Conservation (phyloP, 23 red algal genomes). For the Cyanidiococcus yangmingshanensis region DNA sequence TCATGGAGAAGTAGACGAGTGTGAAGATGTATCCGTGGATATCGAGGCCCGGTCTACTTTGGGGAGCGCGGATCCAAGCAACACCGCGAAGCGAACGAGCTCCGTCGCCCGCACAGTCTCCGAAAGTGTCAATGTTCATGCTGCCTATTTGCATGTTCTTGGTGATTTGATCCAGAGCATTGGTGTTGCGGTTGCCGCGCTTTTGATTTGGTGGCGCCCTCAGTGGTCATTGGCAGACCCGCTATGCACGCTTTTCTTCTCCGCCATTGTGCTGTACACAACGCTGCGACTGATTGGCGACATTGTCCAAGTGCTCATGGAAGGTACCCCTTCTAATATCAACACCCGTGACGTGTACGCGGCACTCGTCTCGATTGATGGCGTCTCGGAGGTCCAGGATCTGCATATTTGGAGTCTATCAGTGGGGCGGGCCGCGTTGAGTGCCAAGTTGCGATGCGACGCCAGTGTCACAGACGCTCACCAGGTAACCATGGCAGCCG, state of each 20-base stretch:
- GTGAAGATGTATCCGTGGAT: not conserved
- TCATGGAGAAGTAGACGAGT: not conserved
- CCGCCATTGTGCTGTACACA: constrained; percentile 64
- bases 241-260: constrained; percentile 77
- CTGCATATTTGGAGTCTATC: constrained; percentile 90
- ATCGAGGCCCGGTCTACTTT: not conserved
- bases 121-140: constrained; percentile 51
- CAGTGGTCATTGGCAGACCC: constrained; percentile 58
- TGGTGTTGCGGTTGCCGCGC: constrained; percentile 69
- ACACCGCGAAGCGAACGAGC: no score
- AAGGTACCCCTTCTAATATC: constrained; percentile 60
- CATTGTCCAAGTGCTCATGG: constrained; percentile 81
- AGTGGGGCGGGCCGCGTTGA: constrained; percentile 48
- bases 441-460: constrained; percentile 45
- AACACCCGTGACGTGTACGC: constrained; percentile 46
- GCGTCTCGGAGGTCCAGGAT: constrained; percentile 66
- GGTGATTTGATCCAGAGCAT: constrained; percentile 87
- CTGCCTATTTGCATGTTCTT: constrained; percentile 88
- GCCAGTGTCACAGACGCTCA: constrained; percentile 35
- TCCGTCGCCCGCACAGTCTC: not conserved
- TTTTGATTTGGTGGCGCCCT: constrained; percentile 48
- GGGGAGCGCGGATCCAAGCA: not conserved
- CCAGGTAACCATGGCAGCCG: constrained; percentile 43
- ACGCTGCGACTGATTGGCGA: constrained; percentile 58
- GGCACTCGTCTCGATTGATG: constrained; percentile 37